Base-by-base conservation (phyloP, 495 filamentous ascomycete genomes). In the Penicillium canescens region DNA sequence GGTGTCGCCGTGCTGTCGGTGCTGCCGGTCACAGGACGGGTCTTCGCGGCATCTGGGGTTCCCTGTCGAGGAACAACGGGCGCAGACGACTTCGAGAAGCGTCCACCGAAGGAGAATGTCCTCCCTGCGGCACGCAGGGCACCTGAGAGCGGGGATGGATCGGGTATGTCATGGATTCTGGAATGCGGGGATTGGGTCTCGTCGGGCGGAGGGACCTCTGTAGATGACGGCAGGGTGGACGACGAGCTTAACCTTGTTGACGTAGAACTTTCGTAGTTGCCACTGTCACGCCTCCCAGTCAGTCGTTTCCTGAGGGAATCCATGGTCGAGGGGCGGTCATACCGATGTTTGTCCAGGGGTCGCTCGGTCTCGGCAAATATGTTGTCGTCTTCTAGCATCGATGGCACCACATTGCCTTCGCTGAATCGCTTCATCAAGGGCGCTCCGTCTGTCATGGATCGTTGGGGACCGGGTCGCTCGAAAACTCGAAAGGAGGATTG, bases 191-290 rank as follows among this genome's bases (percentile, higher is more conserved):
- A 63, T 33, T 72, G 71, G 62, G 71, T 71, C 46, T 87, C 82
- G 34, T 87, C 81, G 50, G 83, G 77, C 6, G 69, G 67, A 18
- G 75, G 73, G 6, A 78, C 66, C 54, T 90, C 88, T 20, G 84
- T 84, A 7, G 87, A 89, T 6, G 87, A 90, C 20, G 88, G 86
- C 8, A 86, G 71, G 14, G 87, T 91, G 6, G 88, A 89, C 13
- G 84, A 82, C 49, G 88, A 88, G 62, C 86, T 90, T 56, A 88
- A 77, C 44, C 86, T 83, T 10, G 70, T 74, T n/a, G 78, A 78
- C 28, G 73, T 71, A 26, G 87, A 87, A 59, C 83, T 85, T 58
- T 90, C 80, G 59, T 77, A 67, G 38, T 85, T 86, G 49, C 83
- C 85, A 68, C 86, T 88, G 48, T 80, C 79, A 64, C 79, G 83